Evolutionary conservation across 2,329 filamentous ascomycete species (phyloP).

Genomic region (Sporothrix brunneoviolacea): DNA sequence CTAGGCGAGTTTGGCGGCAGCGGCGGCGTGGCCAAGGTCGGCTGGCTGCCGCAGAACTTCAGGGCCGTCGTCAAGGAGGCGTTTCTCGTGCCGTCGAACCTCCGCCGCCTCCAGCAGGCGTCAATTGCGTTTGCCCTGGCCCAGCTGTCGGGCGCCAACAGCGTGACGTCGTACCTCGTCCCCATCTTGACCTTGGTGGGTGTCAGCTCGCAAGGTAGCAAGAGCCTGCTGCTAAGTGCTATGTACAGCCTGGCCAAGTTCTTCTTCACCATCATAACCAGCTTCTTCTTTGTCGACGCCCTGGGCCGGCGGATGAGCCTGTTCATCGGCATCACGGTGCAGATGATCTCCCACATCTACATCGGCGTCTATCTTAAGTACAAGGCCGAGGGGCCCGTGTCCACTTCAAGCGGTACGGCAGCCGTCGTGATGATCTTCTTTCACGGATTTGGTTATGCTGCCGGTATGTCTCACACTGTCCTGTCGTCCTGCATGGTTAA

Average conservation of each 20-base stretch:
- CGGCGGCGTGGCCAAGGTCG: background rate
- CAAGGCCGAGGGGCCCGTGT: conserved; percentile 21
- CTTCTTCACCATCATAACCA: conserved; percentile 33
- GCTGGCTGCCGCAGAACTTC: conserved; percentile 5
- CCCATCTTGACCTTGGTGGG: conserved; percentile 35
- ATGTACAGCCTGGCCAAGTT: conserved; percentile 40
- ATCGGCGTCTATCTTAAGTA: conserved; percentile 34
- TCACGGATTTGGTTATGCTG: conserved; percentile 38
- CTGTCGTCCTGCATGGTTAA: too few species aligned
- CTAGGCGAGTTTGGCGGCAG: too few species aligned
- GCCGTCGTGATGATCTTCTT: conserved; percentile 39
- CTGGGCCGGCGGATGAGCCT: conserved; percentile 32
- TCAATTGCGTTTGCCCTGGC: conserved; percentile 33
- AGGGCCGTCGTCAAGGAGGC: conserved; percentile 26
- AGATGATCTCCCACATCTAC: conserved; percentile 36
- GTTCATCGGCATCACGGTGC: conserved; percentile 25
- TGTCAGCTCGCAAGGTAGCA: conserved; percentile 22
- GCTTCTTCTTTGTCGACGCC: conserved; percentile 37
- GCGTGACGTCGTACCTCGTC: conserved; percentile 37
- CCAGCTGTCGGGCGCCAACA: conserved; percentile 38
- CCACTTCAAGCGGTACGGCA: conserved; percentile 23
- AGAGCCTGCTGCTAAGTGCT: conserved; percentile 32
- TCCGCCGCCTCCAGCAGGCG: conserved; percentile 33
- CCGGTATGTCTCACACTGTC: conserved; percentile 21
- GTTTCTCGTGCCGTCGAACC: conserved; percentile 30